Percentiles rank a stretch among this genome's conserved stretches.
Evolutionary conservation across 2,329 filamentous ascomycete genomes (phyloP).

Genomic region (Clarireedia homoeocarpa): DNA sequence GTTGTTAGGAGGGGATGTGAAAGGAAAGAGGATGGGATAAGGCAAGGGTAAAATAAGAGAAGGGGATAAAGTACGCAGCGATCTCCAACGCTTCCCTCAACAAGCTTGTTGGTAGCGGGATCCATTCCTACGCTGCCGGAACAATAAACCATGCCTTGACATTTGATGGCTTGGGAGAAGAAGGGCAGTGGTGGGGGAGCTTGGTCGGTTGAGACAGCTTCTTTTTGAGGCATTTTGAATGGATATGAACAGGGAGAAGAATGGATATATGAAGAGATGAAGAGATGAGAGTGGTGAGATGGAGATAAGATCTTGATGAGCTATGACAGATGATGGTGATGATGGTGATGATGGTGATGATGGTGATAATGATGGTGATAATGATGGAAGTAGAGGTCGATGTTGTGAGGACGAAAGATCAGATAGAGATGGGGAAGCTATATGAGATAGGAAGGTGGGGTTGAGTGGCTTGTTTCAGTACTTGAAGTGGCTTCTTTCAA

Average conservation of each 20-base stretch:
- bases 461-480: no score
- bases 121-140: slow-evolving; percentile 55
- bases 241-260: slow-evolving; percentile 25
- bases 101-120: slow-evolving; percentile 43
- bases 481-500: no score
- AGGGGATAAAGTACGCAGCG: slow-evolving; percentile 35
- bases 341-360: no score
- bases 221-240: slow-evolving; percentile 13
- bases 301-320: not conserved
- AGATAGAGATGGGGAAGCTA: no score
- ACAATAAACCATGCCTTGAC: slow-evolving; percentile 64
- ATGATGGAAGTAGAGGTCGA: not conserved
- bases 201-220: slow-evolving; percentile 15
- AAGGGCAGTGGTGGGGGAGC: slow-evolving; percentile 46
- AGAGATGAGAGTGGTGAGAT: not conserved
- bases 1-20: not conserved
- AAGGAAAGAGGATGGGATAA: no score
- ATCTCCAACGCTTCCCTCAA: slow-evolving; percentile 49
- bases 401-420: not conserved
- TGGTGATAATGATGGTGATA: not conserved
- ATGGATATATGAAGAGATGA: slow-evolving; percentile 18
- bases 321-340: no score
- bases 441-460: no score
- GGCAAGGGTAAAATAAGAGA: not conserved
- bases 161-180: slow-evolving; percentile 53